phyloP scores from a whole-genome alignment of 371 early-diverging fungal species.

The Rhizomucor miehei region DNA sequence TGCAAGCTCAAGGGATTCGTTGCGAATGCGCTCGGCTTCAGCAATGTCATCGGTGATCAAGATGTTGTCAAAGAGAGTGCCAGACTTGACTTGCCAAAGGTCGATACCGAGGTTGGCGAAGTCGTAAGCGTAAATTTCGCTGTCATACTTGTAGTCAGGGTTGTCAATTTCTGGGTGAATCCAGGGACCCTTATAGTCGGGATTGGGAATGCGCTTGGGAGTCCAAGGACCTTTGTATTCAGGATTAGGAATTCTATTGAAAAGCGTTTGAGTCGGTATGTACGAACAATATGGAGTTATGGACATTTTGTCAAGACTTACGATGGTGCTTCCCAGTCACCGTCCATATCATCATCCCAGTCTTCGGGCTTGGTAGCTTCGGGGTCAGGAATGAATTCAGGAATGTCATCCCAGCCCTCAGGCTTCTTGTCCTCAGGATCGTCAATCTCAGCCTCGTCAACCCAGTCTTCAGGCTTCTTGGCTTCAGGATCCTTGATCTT shows the following conservation, averaged over 20 bases:
- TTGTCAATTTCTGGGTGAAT: slow-evolving; percentile 86
- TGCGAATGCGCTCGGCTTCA: slow-evolving; percentile 63
- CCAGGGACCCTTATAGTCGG: slow-evolving; percentile 95
- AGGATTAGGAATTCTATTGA: slow-evolving; percentile 86
- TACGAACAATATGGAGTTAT: not conserved
- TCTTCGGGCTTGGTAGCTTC: slow-evolving; percentile 88
- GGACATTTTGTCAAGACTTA: slow-evolving; percentile 16
- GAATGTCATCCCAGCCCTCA: slow-evolving; percentile 82
- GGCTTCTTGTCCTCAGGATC: slow-evolving; percentile 90
- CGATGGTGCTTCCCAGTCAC: slow-evolving; percentile 88
- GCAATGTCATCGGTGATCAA: slow-evolving; percentile 72
- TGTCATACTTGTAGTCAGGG: slow-evolving; percentile 89
- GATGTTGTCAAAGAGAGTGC: slow-evolving; percentile 92
- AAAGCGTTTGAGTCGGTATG: slow-evolving; percentile 22
- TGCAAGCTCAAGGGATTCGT: slow-evolving; percentile 60
- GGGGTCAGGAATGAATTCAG: slow-evolving; percentile 81
- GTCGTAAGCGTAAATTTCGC: slow-evolving; percentile 74
- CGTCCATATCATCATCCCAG: slow-evolving; percentile 88
- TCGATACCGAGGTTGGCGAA: slow-evolving; percentile 91
- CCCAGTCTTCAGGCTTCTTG: slow-evolving; percentile 94
- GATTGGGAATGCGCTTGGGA: slow-evolving; percentile 88
- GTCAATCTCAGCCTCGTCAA: slow-evolving; percentile 82
- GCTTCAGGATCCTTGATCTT: slow-evolving; percentile 91
- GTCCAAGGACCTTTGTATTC: slow-evolving; percentile 83
- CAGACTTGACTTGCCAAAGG: slow-evolving; percentile 95